Base-by-base conservation (phyloP, 805 yeast genomes). In the Kazachstania bromeliacearum region DNA sequence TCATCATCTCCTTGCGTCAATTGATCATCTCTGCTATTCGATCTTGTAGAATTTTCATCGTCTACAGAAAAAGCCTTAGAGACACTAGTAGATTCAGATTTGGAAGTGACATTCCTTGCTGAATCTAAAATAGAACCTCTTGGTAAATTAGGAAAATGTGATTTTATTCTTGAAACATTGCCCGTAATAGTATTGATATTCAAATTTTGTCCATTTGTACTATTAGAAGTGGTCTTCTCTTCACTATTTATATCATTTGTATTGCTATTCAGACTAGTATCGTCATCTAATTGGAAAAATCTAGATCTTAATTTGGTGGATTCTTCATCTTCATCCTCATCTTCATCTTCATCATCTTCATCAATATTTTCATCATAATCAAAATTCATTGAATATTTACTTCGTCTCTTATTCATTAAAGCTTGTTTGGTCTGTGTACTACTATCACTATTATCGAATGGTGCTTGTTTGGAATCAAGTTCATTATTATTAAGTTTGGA, bases 261-360 rank as follows among this genome's bases (percentile, higher is more conserved):
- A 24, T 28, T 29, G 14, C 15, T 17, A 17, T 29, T 20, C 21
- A 20, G 18, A 20, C 24, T n/a, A n/a, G 10, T 18, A 8, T 31
- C 23, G 14, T 36, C 23, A 15, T 28, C 32, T 16, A 51, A 28
- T 27, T 50, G 51, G 29, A 51, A 50, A 38, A 54, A 54, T 28
- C 46, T 45, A 2, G 53, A 46, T 17, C 42, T 45, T 20, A 47
- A 26, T 21, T 47, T 39, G 8, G 41, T 40, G 21, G 44, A 44
- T 24, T 47, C 47, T 7, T 44, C 53, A 28, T 48, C 55, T 5
- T 53, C 57, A 15, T 55, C 59, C 9, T 52, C 58, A 10, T 49
- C 58, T 14, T 55, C 59, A 16, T 57, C 62, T 12, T 57, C 62
- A 23, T 55, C 59, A 24, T 53, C 58, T 14, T 56, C 57, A 15